phyloP scores from a whole-genome alignment of 768 basidiomycete species.

The Xerocomellus intermedius region DNA sequence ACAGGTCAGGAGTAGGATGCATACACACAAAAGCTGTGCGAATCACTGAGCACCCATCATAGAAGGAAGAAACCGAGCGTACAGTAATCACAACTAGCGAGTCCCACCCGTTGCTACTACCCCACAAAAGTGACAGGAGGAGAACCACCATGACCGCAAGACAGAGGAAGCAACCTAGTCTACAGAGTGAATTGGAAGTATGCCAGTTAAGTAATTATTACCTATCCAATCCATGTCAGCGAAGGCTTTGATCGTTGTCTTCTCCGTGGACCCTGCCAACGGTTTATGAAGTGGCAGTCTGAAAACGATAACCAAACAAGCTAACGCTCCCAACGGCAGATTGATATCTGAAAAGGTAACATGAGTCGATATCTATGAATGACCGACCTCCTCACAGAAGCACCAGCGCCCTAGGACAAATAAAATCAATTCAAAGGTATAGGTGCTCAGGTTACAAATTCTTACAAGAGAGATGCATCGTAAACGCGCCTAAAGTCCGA shows the following conservation, averaged over 20 bases:
- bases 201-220: background rate
- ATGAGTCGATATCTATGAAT: background rate
- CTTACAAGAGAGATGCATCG: conserved; percentile 11
- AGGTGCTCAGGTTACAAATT: background rate
- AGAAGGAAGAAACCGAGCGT: background rate
- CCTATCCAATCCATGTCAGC: conserved; percentile 17
- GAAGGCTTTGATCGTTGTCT: background rate
- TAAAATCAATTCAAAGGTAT: background rate
- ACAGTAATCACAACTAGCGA: conserved; percentile 11
- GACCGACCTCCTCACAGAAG: conserved; percentile 8
- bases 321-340: conserved; percentile 11
- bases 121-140: conserved; percentile 13
- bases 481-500: conserved; percentile 9
- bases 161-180: conserved; percentile 15
- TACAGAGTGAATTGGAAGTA: background rate
- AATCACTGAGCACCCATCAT: background rate
- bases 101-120: conserved; percentile 3
- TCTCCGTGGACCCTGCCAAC: background rate
- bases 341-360: conserved; percentile 9
- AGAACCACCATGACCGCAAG: conserved; percentile 9
- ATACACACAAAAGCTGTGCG: conserved; percentile 11
- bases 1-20: background rate
- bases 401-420: conserved; percentile 16
- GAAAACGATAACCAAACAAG: conserved; percentile 4
- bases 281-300: conserved; percentile 6